These are phyloP conservation scores for Byssothecium circinans DNA, from an alignment of 2,329 filamentous ascomycete species.

Conservation along the genomic window DNA sequence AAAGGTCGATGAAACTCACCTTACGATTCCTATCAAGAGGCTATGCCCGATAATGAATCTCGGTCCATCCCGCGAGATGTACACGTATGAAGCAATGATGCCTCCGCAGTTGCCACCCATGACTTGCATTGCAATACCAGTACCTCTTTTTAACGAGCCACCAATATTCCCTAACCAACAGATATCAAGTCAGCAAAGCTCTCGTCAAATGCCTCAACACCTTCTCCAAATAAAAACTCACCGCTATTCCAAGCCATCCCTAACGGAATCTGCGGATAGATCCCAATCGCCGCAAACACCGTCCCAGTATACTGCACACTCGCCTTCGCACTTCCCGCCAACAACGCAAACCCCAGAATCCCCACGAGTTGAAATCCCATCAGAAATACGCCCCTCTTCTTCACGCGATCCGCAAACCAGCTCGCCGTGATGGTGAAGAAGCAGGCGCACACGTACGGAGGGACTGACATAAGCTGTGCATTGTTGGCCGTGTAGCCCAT, in stretches of 20 bases:
- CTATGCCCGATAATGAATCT: slow-evolving; percentile 51
- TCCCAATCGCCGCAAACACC: slow-evolving; percentile 43
- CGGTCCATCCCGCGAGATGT: slow-evolving; percentile 47
- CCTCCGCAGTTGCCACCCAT: slow-evolving; percentile 69
- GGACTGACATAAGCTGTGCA: slow-evolving; percentile 48
- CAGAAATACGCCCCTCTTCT: slow-evolving; percentile 36
- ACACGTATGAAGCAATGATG: slow-evolving; percentile 61
- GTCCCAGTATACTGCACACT: slow-evolving; percentile 39
- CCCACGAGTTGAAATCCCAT: slow-evolving; percentile 50
- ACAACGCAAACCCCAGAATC: slow-evolving; percentile 52
- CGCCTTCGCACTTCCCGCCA: slow-evolving; percentile 29
- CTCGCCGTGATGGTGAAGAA: slow-evolving; percentile 37
- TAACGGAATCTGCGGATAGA: slow-evolving; percentile 60
- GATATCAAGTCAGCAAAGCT: not conserved
- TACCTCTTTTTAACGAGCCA: slow-evolving; percentile 57
- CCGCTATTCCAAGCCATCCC: slow-evolving; percentile 61
- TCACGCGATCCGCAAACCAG: slow-evolving; percentile 31
- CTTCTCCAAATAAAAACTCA: not conserved
- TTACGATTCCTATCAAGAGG: slow-evolving; percentile 49
- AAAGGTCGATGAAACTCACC: slow-evolving; percentile 28
- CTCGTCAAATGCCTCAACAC: not conserved
- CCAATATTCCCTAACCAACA: slow-evolving; percentile 53
- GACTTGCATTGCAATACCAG: slow-evolving; percentile 60
- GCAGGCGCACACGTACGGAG: slow-evolving; percentile 60
- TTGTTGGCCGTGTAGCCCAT: slow-evolving; percentile 57